Evolutionary conservation across 2,329 filamentous ascomycete genomes (phyloP).

Genomic region (Cytospora schulzeri): DNA sequence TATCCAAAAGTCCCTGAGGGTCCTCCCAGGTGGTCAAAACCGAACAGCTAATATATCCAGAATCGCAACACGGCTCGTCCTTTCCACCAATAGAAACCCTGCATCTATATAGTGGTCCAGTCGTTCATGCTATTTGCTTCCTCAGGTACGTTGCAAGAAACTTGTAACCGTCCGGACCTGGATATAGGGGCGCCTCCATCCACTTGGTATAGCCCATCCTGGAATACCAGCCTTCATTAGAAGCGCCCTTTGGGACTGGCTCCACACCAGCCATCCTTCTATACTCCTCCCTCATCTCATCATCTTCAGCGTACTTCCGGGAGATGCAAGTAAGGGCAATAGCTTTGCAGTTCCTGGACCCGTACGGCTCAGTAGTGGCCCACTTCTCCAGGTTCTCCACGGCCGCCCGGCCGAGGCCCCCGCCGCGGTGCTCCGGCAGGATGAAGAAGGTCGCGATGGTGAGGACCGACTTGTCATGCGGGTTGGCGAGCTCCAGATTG

Average conservation of each 20-base stretch:
- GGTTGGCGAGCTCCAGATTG: conserved; percentile 22
- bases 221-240: conserved; percentile 23
- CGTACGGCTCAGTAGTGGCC: conserved; percentile 26
- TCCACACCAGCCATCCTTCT: background rate
- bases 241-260: background rate
- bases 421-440: conserved; percentile 20
- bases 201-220: conserved; percentile 27
- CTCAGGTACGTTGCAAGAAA: conserved; percentile 14
- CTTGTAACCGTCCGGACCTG: conserved; percentile 4
- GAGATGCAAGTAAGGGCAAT: conserved; percentile 24
- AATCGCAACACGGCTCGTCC: too few species aligned
- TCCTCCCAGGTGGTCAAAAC: too few species aligned
- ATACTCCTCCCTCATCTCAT: conserved; percentile 13
- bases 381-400: conserved; percentile 24
- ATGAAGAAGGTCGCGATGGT: conserved; percentile 27
- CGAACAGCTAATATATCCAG: too few species aligned
- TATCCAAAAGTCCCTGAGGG: too few species aligned
- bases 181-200: conserved; percentile 17
- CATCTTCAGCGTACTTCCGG: conserved; percentile 27
- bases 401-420: conserved; percentile 21
- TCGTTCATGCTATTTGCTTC: conserved; percentile 6
- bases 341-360: conserved; percentile 23
- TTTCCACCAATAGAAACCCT: background rate
- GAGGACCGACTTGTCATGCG: conserved; percentile 21
- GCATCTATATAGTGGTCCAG: too few species aligned